Conservation (phyloP, 305 asterid species). For the Lippia alba region DNA sequence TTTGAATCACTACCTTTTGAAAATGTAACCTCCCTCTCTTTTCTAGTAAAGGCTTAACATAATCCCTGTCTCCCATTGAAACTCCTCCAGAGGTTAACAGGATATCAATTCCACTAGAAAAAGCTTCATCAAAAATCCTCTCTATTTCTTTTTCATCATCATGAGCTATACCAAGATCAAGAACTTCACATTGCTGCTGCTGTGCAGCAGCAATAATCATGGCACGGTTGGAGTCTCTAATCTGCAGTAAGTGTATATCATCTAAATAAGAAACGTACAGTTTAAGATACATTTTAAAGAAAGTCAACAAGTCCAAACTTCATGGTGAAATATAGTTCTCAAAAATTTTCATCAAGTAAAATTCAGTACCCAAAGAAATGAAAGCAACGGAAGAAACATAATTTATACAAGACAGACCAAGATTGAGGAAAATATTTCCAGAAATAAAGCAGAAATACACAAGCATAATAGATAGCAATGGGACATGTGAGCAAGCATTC, state of each 20-base stretch:
- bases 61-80: conserved; percentile 99
- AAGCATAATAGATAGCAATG: not conserved
- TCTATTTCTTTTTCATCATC: conserved; percentile 76
- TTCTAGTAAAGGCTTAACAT: conserved; percentile 83
- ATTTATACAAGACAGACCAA: conserved; percentile 11
- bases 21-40: conserved; percentile 73
- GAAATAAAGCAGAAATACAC: not conserved
- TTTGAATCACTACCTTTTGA: conserved; percentile 67
- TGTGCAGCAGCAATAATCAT: conserved; percentile 83
- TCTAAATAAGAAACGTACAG: conserved; percentile 17
- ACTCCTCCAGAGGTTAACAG: conserved; percentile 95
- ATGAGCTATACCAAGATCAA: conserved; percentile 87
- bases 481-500: conserved; percentile 19
- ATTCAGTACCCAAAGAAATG: not conserved
- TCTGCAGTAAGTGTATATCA: conserved; percentile 53
- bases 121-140: conserved; percentile 63
- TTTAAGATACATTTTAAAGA: conserved; percentile 1
- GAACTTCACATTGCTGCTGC: conserved; percentile 77
- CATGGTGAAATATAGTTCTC: conserved; percentile 1
- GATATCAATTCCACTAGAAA: conserved; percentile 77
- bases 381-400: not conserved
- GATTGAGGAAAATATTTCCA: too few species aligned
- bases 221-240: conserved; percentile 95
- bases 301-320: conserved; percentile 17
- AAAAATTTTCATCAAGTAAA: conserved; percentile 14